Percentiles rank a stretch among this genome's conserved stretches.
These are phyloP conservation scores for Lodderomyces margitis DNA, from an alignment of 1,139 yeast genomes.

Conservation along the genomic window DNA sequence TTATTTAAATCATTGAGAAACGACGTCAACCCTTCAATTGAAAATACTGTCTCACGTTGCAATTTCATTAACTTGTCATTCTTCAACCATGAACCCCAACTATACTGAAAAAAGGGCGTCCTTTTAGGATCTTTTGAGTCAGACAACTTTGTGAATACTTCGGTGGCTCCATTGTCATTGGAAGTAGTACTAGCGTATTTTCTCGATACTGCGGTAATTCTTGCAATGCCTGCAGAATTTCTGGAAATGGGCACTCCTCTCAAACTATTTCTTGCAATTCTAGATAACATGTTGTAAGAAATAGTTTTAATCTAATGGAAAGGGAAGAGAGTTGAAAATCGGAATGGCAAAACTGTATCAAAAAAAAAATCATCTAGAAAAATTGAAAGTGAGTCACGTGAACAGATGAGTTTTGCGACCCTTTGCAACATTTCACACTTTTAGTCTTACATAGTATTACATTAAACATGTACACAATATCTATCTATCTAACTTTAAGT, in stretches of 20 bases:
- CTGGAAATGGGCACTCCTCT: constrained; percentile 2
- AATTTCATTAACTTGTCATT: constrained; percentile 73
- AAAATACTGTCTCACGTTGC: constrained; percentile 77
- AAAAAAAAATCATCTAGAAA: neutral
- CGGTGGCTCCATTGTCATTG: constrained; percentile 20
- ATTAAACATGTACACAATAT: neutral
- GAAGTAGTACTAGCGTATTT: constrained; percentile 3
- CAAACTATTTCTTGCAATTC: constrained; percentile 7
- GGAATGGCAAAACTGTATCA: constrained; percentile 1
- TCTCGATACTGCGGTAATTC: neutral
- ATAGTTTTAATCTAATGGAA: neutral
- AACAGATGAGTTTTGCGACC: neutral
- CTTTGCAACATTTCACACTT: neutral
- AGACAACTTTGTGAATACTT: constrained; percentile 49
- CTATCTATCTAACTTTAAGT: too few species aligned
- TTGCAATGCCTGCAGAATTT: neutral
- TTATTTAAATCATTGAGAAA: constrained; percentile 42
- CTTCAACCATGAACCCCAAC: constrained; percentile 94
- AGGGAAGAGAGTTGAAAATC: neutral
- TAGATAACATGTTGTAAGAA: constrained; percentile 9
- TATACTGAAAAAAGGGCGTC: constrained; percentile 74
- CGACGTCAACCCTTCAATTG: constrained; percentile 68
- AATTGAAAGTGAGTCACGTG: constrained; percentile 1
- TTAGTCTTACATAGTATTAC: neutral
- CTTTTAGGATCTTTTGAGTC: constrained; percentile 70